phyloP scores from a whole-genome alignment of 108 stramenopile genomes.

The Stephanodiscus minutulus region DNA sequence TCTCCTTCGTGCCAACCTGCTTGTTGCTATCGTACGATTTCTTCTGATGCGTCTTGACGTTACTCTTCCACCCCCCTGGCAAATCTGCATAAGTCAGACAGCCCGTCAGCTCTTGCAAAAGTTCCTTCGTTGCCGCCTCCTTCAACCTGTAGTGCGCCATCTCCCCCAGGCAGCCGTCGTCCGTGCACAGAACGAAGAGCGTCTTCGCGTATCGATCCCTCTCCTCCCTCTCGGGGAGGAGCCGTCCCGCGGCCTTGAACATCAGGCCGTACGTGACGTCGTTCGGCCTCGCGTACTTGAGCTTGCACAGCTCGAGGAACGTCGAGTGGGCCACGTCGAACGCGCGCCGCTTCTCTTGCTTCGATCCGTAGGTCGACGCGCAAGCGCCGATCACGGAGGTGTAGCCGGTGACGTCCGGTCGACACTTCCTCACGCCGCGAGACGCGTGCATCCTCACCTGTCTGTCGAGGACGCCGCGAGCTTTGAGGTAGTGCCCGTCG shows the following conservation, averaged over 20 bases:
- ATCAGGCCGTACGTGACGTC: constrained; percentile 85
- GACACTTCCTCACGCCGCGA: constrained; percentile 42
- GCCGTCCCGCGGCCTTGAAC: constrained; percentile 67
- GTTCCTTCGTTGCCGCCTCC: constrained; percentile 48
- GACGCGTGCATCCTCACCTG: constrained; percentile 55
- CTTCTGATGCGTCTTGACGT: constrained; percentile 47
- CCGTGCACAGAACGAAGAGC: constrained; percentile 48
- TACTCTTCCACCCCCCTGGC: constrained; percentile 63
- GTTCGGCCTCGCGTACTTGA: constrained; percentile 55
- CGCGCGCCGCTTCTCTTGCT: constrained; percentile 46
- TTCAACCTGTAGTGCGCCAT: constrained; percentile 64
- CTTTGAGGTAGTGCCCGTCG: constrained; percentile 54
- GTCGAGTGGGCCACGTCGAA: constrained; percentile 70
- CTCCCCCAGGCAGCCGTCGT: constrained; percentile 54
- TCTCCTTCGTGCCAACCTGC: too few relatives aligned
- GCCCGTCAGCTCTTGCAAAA: constrained; percentile 56
- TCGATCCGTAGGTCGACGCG: constrained; percentile 53
- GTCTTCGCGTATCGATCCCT: constrained; percentile 41
- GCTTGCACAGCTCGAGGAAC: constrained; percentile 56
- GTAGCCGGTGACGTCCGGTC: constrained; percentile 78
- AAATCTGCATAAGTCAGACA: constrained; percentile 48
- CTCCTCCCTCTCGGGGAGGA: constrained; percentile 45
- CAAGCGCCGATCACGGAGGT: constrained; percentile 61
- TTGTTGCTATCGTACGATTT: constrained; percentile 31
- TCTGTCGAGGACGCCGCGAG: constrained; percentile 70